These are phyloP conservation scores for Volvox africanus DNA, from an alignment of 139 green algal genomes.

Conservation along the genomic window DNA sequence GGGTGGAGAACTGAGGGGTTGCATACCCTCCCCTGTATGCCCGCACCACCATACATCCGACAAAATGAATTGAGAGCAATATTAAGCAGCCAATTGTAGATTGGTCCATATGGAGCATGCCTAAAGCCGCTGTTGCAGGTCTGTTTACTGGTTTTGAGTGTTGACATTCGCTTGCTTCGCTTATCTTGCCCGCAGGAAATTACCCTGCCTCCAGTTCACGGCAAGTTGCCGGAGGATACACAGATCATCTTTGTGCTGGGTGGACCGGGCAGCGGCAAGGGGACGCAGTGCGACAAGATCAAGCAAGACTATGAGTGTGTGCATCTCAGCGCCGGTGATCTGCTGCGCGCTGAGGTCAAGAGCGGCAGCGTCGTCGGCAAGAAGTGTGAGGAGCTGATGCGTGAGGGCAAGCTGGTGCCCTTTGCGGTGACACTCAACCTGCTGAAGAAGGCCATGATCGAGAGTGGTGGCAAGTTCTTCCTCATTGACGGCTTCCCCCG, in stretches of 20 bases:
- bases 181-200: slow-evolving; percentile 53
- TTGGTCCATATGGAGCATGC: too few relatives aligned
- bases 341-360: slow-evolving; percentile 83
- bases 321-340: slow-evolving; percentile 78
- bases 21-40: too few relatives aligned
- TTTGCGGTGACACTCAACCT: slow-evolving; percentile 78
- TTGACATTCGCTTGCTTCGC: neutral
- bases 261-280: slow-evolving; percentile 67
- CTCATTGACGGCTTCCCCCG: slow-evolving; percentile 95
- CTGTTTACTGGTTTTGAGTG: neutral
- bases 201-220: slow-evolving; percentile 48
- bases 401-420: slow-evolving; percentile 89
- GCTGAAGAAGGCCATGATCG: slow-evolving; percentile 82
- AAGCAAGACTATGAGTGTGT: slow-evolving; percentile 84
- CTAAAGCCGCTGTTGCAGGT: too few relatives aligned
- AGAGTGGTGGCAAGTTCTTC: slow-evolving; percentile 74
- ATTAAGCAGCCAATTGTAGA: too few relatives aligned
- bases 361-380: slow-evolving; percentile 69
- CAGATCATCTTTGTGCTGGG: slow-evolving; percentile 69
- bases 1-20: too few relatives aligned
- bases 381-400: slow-evolving; percentile 71
- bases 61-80: too few relatives aligned
- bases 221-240: slow-evolving; percentile 50
- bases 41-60: too few relatives aligned
- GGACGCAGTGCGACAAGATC: slow-evolving; percentile 69